Conservation (phyloP, 2,329 filamentous ascomycete genomes). For the Fusarium sp. region DNA sequence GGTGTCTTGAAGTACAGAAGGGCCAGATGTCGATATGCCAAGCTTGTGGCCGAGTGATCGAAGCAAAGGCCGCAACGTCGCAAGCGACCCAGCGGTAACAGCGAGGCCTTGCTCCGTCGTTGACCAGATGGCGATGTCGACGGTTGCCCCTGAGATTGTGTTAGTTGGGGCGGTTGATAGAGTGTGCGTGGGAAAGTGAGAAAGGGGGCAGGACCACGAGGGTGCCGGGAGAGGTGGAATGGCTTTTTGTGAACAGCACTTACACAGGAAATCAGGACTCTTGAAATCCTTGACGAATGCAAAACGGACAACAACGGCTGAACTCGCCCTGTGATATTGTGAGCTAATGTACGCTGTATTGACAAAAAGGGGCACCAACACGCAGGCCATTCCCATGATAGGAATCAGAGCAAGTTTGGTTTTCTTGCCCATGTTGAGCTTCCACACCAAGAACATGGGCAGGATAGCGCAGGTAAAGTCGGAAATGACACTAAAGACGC, state of each 20-base stretch:
- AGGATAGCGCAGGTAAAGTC: slow-evolving; percentile 69
- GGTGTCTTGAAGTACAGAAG: slow-evolving; percentile 39
- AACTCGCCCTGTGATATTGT: slow-evolving; percentile 57
- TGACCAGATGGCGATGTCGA: slow-evolving; percentile 65
- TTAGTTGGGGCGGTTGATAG: slow-evolving; percentile 12
- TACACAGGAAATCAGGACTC: slow-evolving; percentile 62
- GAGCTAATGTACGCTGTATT: slow-evolving; percentile 15
- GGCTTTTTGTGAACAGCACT: slow-evolving; percentile 19
- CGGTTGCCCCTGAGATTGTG: slow-evolving; percentile 52
- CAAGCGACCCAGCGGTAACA: slow-evolving; percentile 64
- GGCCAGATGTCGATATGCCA: slow-evolving; percentile 45
- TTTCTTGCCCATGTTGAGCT: slow-evolving; percentile 67
- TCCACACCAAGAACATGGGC: slow-evolving; percentile 69
- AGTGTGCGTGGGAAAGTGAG: background rate
- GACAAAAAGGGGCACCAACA: slow-evolving; percentile 52
- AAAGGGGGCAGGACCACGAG: too few relatives aligned
- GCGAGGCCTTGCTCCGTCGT: slow-evolving; percentile 64
- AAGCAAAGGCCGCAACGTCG: slow-evolving; percentile 63
- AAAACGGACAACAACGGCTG: slow-evolving; percentile 60
- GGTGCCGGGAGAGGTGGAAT: background rate
- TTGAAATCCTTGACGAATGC: slow-evolving; percentile 57
- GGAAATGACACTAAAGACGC: slow-evolving; percentile 63
- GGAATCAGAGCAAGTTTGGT: slow-evolving; percentile 68
- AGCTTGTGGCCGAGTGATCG: slow-evolving; percentile 54
- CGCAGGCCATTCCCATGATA: slow-evolving; percentile 71